A percentile compares a stretch with the other conserved stretches of the same genome.
Evolutionary conservation across 2,329 filamentous ascomycete species (phyloP).

Genomic region (Aureobasidium lini): DNA sequence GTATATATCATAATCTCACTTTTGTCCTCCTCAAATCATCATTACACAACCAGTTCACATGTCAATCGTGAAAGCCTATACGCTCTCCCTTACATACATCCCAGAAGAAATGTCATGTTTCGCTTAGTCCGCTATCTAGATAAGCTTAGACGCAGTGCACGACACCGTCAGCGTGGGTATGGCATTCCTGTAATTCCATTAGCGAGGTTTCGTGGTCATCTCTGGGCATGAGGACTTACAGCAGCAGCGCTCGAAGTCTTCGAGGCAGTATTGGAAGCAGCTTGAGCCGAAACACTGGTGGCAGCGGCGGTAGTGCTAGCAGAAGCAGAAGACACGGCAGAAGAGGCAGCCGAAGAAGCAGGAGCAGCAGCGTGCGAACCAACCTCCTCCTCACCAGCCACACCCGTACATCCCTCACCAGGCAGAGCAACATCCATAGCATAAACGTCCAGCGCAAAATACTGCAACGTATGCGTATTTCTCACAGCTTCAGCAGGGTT

Average conservation of each 20-base stretch:
- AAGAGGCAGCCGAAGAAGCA: conserved; percentile 14
- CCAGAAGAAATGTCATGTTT: no score
- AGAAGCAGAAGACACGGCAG: conserved; percentile 3
- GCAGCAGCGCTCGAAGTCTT: conserved; percentile 58
- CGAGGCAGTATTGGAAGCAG: conserved; percentile 44
- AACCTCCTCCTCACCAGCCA: conserved; percentile 18
- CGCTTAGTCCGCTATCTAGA: no score
- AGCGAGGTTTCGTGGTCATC: background rate
- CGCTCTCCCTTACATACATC: no score
- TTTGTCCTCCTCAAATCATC: no score
- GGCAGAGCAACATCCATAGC: conserved; percentile 58
- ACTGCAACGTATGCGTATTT: conserved; percentile 58
- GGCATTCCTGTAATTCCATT: conserved; percentile 19
- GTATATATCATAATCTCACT: no score
- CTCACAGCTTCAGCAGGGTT: conserved; percentile 43
- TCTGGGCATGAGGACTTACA: conserved; percentile 66
- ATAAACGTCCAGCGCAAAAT: conserved; percentile 62
- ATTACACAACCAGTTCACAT: no score
- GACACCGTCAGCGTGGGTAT: conserved; percentile 22
- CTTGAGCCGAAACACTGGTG: background rate
- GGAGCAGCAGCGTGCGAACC: conserved; percentile 14
- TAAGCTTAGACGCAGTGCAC: conserved; percentile 20
- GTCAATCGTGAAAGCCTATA: no score
- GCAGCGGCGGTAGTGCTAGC: background rate
- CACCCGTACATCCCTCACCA: conserved; percentile 54